Evolutionary conservation across 768 basidiomycete species (phyloP).

Genomic region (Kwoniella sp.): DNA sequence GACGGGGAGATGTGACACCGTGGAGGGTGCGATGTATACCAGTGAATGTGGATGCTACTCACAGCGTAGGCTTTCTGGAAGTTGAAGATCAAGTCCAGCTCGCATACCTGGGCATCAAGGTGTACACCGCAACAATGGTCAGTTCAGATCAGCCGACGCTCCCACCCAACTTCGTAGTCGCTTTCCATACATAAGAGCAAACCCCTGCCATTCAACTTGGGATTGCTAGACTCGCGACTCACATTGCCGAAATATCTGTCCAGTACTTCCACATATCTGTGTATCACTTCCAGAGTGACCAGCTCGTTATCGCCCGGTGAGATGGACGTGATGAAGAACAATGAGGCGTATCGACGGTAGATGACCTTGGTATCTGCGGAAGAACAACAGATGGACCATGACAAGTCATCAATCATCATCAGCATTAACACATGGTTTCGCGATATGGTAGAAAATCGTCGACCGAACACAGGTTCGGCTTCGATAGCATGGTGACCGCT

Average conservation of each 20-base stretch:
- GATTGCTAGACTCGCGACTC: constrained; percentile 56
- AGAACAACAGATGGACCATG: too few relatives aligned
- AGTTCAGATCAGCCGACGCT: background rate
- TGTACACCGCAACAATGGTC: too few relatives aligned
- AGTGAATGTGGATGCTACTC: too few relatives aligned
- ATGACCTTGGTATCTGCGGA: constrained; percentile 76
- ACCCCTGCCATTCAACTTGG: background rate
- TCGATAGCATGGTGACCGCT: background rate
- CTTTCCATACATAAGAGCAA: too few relatives aligned
- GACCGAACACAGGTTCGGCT: constrained; percentile 8
- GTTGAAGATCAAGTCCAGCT: constrained; percentile 95
- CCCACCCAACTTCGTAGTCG: too few relatives aligned
- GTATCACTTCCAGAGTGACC: constrained; percentile 85
- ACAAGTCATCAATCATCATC: background rate
- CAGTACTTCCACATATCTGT: constrained; percentile 90
- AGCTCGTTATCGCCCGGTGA: constrained; percentile 85
- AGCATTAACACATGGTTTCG: background rate
- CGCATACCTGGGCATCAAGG: constrained; percentile 64
- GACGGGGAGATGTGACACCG: too few relatives aligned
- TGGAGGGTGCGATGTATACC: too few relatives aligned
- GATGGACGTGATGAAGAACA: constrained; percentile 92
- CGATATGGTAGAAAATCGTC: too few relatives aligned
- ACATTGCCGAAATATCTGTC: constrained; percentile 85
- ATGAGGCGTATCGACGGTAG: constrained; percentile 90
- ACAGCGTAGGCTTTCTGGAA: constrained; percentile 93